Percentiles rank a stretch among this genome's conserved stretches.
Evolutionary conservation across 2,329 filamentous ascomycete species (phyloP).

Genomic region (Rhynchosporium secalis): DNA sequence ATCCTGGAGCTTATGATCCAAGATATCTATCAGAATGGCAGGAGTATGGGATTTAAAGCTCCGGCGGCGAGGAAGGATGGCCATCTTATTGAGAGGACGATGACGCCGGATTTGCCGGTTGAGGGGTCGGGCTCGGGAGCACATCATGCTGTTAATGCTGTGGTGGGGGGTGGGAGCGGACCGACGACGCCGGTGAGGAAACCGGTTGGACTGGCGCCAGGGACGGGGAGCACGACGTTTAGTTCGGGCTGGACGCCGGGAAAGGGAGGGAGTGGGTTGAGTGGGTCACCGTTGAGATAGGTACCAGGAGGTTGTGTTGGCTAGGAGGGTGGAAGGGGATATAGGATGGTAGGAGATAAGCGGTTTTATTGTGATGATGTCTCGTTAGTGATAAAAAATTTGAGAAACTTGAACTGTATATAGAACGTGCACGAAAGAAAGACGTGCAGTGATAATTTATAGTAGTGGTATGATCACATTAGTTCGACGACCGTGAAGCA

Average conservation of each 20-base stretch:
- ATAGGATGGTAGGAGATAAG: not conserved
- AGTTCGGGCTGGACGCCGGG: constrained; percentile 49
- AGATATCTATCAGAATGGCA: constrained; percentile 75
- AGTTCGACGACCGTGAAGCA: constrained; percentile 1
- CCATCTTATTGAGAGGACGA: constrained; percentile 48
- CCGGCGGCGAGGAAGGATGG: constrained; percentile 50
- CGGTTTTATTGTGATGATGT: not conserved
- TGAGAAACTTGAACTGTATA: not conserved
- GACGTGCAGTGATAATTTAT: not conserved
- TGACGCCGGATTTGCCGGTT: constrained; percentile 53
- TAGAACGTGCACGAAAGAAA: not conserved
- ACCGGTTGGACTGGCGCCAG: constrained; percentile 41
- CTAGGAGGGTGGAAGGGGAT: not conserved
- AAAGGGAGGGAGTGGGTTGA: constrained; percentile 42
- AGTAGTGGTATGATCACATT: constrained; percentile 7
- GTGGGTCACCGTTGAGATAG: constrained; percentile 30
- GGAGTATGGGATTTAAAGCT: constrained; percentile 57
- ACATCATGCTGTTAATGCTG: constrained; percentile 1
- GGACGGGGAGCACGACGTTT: constrained; percentile 40
- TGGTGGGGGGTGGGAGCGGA: constrained; percentile 23
- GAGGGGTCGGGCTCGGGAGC: constrained; percentile 41
- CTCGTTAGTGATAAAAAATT: not conserved
- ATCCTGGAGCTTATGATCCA: constrained; percentile 80
- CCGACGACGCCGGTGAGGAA: constrained; percentile 52
- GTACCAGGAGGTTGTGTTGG: too few species aligned